Conservation (phyloP, 139 green algal genomes). For the Picochlorum sp. region DNA sequence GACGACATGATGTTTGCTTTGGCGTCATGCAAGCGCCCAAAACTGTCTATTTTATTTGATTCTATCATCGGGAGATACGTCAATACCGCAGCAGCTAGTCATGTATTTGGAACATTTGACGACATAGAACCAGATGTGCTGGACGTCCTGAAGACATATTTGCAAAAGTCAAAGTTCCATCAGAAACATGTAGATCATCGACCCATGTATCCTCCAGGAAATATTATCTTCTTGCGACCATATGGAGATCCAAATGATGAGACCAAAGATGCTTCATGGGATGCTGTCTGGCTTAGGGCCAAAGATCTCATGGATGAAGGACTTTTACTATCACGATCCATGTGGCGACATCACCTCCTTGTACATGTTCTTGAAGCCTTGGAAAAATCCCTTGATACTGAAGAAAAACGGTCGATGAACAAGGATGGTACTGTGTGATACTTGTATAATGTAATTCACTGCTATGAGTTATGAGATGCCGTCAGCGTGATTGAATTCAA, state of each 20-base stretch:
- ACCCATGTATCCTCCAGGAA: background rate
- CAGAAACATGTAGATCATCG: background rate
- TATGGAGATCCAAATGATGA: background rate
- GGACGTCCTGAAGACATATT: background rate
- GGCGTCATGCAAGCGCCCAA: conserved; percentile 39
- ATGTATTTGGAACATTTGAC: background rate
- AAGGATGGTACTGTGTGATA: too few species aligned
- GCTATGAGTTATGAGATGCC: too few species aligned
- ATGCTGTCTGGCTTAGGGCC: too few species aligned
- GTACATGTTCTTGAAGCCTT: too few species aligned
- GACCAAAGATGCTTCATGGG: too few species aligned
- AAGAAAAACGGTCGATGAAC: too few species aligned
- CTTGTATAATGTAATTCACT: too few species aligned
- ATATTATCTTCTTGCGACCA: background rate
- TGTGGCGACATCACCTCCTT: too few species aligned
- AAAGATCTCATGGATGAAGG: too few species aligned
- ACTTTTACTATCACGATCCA: too few species aligned
- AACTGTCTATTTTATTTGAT: conserved; percentile 30
- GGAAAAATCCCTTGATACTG: too few species aligned
- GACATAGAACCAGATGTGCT: background rate
- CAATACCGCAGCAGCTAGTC: background rate
- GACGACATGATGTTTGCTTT: conserved; percentile 45
- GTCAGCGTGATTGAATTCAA: too few species aligned
- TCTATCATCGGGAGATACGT: conserved; percentile 18
- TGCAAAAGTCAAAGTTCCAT: background rate